Evolutionary conservation across 148 eudicot genomes (phyloP).

Genomic region (Camellia japonica): DNA sequence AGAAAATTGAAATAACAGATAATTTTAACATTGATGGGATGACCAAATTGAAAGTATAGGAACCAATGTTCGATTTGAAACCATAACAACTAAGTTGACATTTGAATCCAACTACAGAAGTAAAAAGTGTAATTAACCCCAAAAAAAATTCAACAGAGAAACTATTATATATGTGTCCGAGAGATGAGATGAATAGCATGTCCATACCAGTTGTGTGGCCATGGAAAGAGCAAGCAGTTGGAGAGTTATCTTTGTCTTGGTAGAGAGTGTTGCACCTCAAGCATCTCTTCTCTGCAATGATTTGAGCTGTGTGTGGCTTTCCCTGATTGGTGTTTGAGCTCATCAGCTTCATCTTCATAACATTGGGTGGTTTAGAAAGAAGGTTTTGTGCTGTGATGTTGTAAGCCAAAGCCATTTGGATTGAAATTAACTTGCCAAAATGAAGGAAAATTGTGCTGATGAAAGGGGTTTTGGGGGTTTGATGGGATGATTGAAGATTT

Average conservation of each 20-base stretch:
- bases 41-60: no score
- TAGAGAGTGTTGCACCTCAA: slow-evolving; percentile 54
- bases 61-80: no score
- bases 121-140: no score
- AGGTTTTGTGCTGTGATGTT: not conserved
- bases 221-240: slow-evolving; percentile 62
- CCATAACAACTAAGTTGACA: no score
- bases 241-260: slow-evolving; percentile 43
- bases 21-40: no score
- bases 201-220: slow-evolving; percentile 57
- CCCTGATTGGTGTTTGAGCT: slow-evolving; percentile 7
- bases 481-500: not conserved
- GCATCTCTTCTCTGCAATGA: slow-evolving; percentile 42
- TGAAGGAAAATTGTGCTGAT: not conserved
- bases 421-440: not conserved
- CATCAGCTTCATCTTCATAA: not conserved
- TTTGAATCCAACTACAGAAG: no score
- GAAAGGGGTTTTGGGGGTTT: not conserved
- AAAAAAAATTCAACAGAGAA: not conserved
- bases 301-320: slow-evolving; percentile 16
- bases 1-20: no score
- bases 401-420: slow-evolving; percentile 17
- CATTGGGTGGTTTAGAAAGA: slow-evolving; percentile 8
- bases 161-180: not conserved
- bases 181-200: not conserved